Evolutionary conservation across 306 rosid species (phyloP), one percentile per base, ranked within the genome.

Genomic region (Medicago lupulina): DNA sequence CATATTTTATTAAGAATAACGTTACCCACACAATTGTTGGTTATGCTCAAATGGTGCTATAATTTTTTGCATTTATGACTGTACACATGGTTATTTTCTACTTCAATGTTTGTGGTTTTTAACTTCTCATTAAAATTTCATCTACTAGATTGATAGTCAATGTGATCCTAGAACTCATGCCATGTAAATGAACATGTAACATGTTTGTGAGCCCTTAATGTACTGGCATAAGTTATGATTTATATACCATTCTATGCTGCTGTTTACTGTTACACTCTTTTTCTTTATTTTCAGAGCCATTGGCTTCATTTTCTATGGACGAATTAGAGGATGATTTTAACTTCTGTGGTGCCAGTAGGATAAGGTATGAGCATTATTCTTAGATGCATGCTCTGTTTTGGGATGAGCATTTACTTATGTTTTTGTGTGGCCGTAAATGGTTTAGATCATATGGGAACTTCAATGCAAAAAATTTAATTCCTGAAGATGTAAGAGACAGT

Each of bases 401-500:
- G 31, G 66, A 53, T 67, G 61, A 68, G 39, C 63, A 59, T 71
- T 19, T 71, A 18, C 78, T 79, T 44, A 75, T 67, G 67, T 66
- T 79, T 75, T 77, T 74, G 38, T 81, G 70, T 72, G 78, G 79
- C 58, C 53, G 46, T 76, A 63, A 91, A 77, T 73, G 79, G 18
- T 80, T 78, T 13, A 79, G 84, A 59, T 75, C 77, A 43, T 79
- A 74, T 82, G 82, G 81, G 61, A 85, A 73, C 63, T 81, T 81
- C 78, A 78, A 85, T 66, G 81, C 79, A 43, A 72, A 79, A 58
- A 81, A 79, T 72, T 79, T 75, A 81, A 51, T 76, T 38, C 84
- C 85, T 17, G 97, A 94, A 54, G 89, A 94, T 78, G 85, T 81
- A 60, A 84, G 79, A 80, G 95, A 94, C 71, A 85, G 76, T 88